A percentile compares a stretch with the other conserved stretches of the same genome.
phyloP scores from a whole-genome alignment of 2,329 filamentous ascomycete genomes.

The Colletotrichum truncatum region DNA sequence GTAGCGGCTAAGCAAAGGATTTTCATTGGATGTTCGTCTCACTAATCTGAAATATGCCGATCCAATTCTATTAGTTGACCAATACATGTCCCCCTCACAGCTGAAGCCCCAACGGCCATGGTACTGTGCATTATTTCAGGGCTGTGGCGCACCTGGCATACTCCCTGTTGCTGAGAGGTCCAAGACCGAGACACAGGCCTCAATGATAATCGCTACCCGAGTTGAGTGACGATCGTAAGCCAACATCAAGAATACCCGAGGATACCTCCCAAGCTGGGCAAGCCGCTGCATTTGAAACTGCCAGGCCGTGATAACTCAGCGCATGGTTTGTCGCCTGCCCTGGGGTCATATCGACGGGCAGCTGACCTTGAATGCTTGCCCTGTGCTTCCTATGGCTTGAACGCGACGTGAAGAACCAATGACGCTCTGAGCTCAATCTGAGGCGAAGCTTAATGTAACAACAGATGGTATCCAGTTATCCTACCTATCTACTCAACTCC shows the following conservation, averaged over 20 bases:
- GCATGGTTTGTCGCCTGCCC: constrained; percentile 1
- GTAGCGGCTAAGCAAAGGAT: too few species aligned
- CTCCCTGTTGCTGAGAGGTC: background rate
- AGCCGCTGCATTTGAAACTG: background rate
- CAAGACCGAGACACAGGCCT: background rate
- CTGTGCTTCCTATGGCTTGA: background rate
- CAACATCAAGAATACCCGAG: too few species aligned
- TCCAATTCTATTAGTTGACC: too few species aligned
- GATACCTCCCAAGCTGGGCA: too few species aligned
- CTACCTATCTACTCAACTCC: constrained; percentile 6
- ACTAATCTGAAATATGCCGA: too few species aligned
- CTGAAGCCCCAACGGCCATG: too few species aligned
- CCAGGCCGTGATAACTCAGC: background rate
- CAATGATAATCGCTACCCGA: background rate
- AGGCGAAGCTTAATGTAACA: background rate
- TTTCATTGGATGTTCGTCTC: too few species aligned
- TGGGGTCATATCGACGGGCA: background rate
- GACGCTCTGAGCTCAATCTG: constrained; percentile 8
- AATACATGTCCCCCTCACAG: too few species aligned
- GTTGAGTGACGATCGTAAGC: background rate
- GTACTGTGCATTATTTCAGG: too few species aligned
- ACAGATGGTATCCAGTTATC: constrained; percentile 12
- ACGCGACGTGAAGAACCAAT: background rate
- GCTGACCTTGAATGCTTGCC: background rate
- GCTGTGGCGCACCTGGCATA: background rate